Base-by-base conservation (phyloP, 495 filamentous ascomycete species). In the Xylaria cubensis region DNA sequence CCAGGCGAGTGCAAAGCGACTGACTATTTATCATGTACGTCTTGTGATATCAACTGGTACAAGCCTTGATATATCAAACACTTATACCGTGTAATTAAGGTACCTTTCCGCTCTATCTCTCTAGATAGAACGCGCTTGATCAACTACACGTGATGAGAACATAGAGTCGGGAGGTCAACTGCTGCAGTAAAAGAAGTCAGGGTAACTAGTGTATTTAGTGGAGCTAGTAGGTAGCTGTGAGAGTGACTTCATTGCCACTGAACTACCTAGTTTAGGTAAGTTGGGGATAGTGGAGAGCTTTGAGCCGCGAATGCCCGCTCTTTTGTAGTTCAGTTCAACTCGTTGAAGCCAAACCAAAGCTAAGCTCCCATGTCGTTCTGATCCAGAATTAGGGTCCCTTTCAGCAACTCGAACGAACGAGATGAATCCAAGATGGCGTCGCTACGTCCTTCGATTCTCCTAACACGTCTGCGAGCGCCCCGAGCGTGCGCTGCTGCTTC, bases 361-460 rank as follows among this genome's bases (percentile, higher is more conserved):
- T 12, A 19, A 8, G n/a, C 8, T 12, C 50, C 50, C 19, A 50
- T 53, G 9, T 56, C 3, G 24, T 29, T 56, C 12, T n/a, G 13
- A 56, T 29, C 26, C 51, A 29, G 51, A 10, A 56, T 26, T 4
- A 56, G 4, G 26, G 26, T 39, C 17, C 36, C 36, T 29, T 34
- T 50, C 62, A 56, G 17, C 4, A 66, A 39, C n/a, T 17, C 70
- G 26, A 26, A 56, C 19, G 15, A 64, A 46, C 73, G 76, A 73
- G 66, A 78, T 79, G 74, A 79, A 65, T 71, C 65, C 21, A 73
- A 73, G 64, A 79, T 79, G 78, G 73, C 74, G 59, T 74, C 68
- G 63, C 53, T 79, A 39, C 78, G 77, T 65, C 70, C 78, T 29
- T 73, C 77, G 58, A 74, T 74, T 69, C 66, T 70, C 71, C 61